Conservation (phyloP, 1,284 basidiomycete genomes). For the Trametes sp. region DNA sequence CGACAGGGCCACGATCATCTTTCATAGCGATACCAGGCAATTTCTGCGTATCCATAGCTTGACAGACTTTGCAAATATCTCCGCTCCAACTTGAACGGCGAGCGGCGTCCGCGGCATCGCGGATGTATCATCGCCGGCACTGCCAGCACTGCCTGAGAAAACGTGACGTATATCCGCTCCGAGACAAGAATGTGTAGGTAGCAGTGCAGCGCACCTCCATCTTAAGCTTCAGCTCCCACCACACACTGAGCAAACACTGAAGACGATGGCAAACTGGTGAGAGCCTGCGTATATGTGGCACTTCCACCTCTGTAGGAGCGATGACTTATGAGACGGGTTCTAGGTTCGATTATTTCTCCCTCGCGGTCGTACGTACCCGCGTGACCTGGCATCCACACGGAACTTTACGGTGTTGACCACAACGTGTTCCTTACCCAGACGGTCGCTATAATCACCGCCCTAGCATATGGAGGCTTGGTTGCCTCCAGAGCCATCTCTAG, state of each 20-base stretch:
- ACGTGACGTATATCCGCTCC: too few species aligned
- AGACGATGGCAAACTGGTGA: too few species aligned
- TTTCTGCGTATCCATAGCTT: too few species aligned
- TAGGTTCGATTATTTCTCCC: conserved; percentile 25
- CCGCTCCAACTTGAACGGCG: too few species aligned
- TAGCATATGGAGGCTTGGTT: conserved; percentile 24
- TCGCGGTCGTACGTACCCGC: conserved; percentile 19
- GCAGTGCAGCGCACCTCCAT: neutral
- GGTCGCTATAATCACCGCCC: conserved; percentile 22
- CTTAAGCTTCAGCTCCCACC: too few species aligned
- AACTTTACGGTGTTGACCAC: neutral
- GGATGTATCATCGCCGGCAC: neutral
- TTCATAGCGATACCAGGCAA: too few species aligned
- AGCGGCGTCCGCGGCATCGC: neutral
- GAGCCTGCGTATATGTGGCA: too few species aligned
- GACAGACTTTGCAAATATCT: too few species aligned
- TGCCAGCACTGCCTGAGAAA: too few species aligned
- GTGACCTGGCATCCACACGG: neutral
- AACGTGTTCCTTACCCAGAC: conserved; percentile 20
- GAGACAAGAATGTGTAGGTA: neutral
- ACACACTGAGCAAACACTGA: too few species aligned
- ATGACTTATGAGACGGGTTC: neutral
- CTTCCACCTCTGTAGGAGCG: neutral
- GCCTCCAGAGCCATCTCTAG: conserved; percentile 19
- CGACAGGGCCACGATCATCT: too few species aligned